A percentile compares a stretch with the other conserved stretches of the same genome.
Evolutionary conservation across 768 basidiomycete genomes (phyloP).

Genomic region (Cystofilobasidium capitatum): DNA sequence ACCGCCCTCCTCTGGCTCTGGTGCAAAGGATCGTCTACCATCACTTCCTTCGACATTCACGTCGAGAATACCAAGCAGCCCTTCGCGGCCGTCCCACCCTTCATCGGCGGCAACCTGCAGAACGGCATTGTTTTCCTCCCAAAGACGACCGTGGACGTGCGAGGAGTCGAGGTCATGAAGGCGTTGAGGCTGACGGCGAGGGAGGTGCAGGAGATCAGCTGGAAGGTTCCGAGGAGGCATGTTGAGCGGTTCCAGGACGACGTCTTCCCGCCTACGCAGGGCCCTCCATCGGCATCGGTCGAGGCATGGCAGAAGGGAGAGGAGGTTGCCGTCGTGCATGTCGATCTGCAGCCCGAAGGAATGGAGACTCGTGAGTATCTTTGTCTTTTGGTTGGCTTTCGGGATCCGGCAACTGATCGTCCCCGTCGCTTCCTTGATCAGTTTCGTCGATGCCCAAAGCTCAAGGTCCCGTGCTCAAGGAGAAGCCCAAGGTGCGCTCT

Average conservation of each 20-base stretch:
- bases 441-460: slow-evolving; percentile 40
- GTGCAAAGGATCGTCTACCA: slow-evolving; percentile 35
- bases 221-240: slow-evolving; percentile 39
- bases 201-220: slow-evolving; percentile 37
- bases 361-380: slow-evolving; percentile 36
- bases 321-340: slow-evolving; percentile 16
- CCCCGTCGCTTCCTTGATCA: slow-evolving; percentile 14
- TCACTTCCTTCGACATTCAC: slow-evolving; percentile 38
- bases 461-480: slow-evolving; percentile 28
- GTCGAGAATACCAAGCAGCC: slow-evolving; percentile 26
- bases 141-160: slow-evolving; percentile 38
- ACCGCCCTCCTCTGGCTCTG: slow-evolving; percentile 39
- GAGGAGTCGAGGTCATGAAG: slow-evolving; percentile 37
- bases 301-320: slow-evolving; percentile 35
- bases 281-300: slow-evolving; percentile 28
- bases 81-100: slow-evolving; percentile 37
- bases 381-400: too few species aligned
- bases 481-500: slow-evolving; percentile 27
- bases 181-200: slow-evolving; percentile 36
- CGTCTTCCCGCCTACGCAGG: slow-evolving; percentile 37
- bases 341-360: slow-evolving; percentile 35
- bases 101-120: slow-evolving; percentile 36
- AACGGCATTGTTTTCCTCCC: slow-evolving; percentile 36
- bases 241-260: slow-evolving; percentile 36
- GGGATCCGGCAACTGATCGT: neutral